phyloP scores from a whole-genome alignment of 805 yeast genomes.

The Nakazawaea wyomingensis region DNA sequence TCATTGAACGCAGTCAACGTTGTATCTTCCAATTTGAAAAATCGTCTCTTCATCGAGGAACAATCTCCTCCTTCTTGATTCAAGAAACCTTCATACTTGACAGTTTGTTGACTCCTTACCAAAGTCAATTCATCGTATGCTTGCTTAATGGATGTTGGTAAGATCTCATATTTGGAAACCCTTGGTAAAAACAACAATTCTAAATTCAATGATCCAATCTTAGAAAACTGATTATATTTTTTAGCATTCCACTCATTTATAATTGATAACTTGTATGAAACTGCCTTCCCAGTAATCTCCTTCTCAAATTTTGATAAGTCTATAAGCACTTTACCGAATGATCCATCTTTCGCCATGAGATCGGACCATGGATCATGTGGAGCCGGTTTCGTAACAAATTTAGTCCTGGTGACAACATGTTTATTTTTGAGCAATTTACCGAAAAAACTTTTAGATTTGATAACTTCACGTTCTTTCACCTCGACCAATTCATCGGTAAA shows the following conservation, averaged over 20 bases:
- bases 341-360: conserved; percentile 78
- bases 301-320: conserved; percentile 54
- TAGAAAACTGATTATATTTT: conserved; percentile 42
- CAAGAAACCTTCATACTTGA: conserved; percentile 59
- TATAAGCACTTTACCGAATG: conserved; percentile 76
- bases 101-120: conserved; percentile 25
- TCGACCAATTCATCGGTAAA: conserved; percentile 50
- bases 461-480: conserved; percentile 45
- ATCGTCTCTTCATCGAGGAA: conserved; percentile 65
- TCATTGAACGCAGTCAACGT: conserved; percentile 76
- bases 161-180: conserved; percentile 48
- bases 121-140: conserved; percentile 40
- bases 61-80: conserved; percentile 93
- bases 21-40: conserved; percentile 66
- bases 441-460: conserved; percentile 25
- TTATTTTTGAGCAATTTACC: conserved; percentile 31
- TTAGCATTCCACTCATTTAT: conserved; percentile 71
- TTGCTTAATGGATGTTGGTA: conserved; percentile 65
- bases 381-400: conserved; percentile 44
- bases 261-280: conserved; percentile 52
- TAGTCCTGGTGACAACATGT: conserved; percentile 43
- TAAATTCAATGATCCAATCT: conserved; percentile 61
- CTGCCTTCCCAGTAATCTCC: conserved; percentile 47
- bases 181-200: conserved; percentile 69
- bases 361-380: conserved; percentile 54